Evolutionary conservation across 129 eudicot genomes (phyloP).

Genomic region (Artemisia tridentata): DNA sequence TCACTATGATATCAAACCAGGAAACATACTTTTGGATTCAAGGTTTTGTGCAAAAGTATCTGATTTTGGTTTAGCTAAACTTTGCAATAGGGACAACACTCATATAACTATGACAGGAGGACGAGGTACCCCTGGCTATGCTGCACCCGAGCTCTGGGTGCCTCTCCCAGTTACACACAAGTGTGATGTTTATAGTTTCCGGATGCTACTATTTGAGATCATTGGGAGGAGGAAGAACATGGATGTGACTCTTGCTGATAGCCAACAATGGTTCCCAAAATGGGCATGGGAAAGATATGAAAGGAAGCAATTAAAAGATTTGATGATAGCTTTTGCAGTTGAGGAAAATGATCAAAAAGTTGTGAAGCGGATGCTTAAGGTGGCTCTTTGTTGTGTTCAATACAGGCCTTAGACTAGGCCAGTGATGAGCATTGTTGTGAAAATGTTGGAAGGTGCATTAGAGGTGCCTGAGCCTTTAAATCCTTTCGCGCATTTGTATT

Average conservation of each 20-base stretch:
- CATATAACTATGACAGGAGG: conserved; percentile 26
- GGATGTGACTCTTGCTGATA: conserved; percentile 21
- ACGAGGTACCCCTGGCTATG: conserved; percentile 34
- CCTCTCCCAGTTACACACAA: conserved; percentile 29
- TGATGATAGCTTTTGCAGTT: conserved; percentile 20
- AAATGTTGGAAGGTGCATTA: conserved; percentile 37
- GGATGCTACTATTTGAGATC: conserved; percentile 38
- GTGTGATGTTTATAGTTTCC: conserved; percentile 38
- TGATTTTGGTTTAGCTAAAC: conserved; percentile 39
- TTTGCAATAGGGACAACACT: conserved; percentile 27
- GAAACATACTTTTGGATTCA: conserved; percentile 31
- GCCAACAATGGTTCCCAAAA: conserved; percentile 37
- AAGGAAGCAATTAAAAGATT: conserved; percentile 9
- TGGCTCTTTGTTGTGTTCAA: conserved; percentile 37
- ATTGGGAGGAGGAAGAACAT: conserved; percentile 28
- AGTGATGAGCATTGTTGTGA: conserved; percentile 29
- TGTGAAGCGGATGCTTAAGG: conserved; percentile 27
- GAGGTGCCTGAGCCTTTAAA: conserved; percentile 27
- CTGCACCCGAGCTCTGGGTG: conserved; percentile 35
- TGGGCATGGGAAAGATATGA: conserved; percentile 24
- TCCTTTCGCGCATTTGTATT: conserved; percentile 20
- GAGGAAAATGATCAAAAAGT: conserved; percentile 24
- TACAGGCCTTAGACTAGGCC: conserved; percentile 30
- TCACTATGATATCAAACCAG: conserved; percentile 42
- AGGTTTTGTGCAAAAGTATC: conserved; percentile 31